A percentile compares a stretch with the other conserved stretches of the same genome.
phyloP scores from a whole-genome alignment of 176 grass and related monocot genomes.

The Lolium rigidum region DNA sequence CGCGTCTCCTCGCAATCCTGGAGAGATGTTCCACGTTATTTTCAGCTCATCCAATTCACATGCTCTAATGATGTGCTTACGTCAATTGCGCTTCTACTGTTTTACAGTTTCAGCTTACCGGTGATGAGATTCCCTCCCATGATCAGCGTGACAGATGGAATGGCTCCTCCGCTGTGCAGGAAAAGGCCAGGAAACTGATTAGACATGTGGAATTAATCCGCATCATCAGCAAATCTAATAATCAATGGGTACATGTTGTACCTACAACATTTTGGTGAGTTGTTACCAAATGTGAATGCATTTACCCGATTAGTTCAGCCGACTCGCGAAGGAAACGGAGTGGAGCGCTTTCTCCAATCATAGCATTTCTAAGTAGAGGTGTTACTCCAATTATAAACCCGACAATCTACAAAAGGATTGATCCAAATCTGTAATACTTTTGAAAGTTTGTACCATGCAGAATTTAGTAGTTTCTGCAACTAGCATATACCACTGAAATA shows the following conservation, averaged over 20 bases:
- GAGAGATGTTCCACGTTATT: too few relatives aligned
- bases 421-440: neutral
- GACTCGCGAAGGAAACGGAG: constrained; percentile 80
- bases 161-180: constrained; percentile 60
- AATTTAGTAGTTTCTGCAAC: neutral
- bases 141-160: constrained; percentile 77
- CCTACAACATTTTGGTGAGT: neutral
- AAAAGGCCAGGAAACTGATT: constrained; percentile 2
- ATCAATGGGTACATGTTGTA: neutral
- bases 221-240: neutral
- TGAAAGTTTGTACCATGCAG: neutral
- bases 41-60: neutral
- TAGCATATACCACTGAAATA: constrained; percentile 81
- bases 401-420: constrained; percentile 54
- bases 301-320: constrained; percentile 74
- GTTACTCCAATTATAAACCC: constrained; percentile 70
- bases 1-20: constrained; percentile 64
- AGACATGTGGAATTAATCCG: neutral
- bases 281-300: neutral
- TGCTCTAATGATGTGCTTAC: neutral
- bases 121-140: constrained; percentile 91
- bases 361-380: constrained; percentile 63
- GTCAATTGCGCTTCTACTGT: neutral
- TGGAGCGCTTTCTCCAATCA: constrained; percentile 73
- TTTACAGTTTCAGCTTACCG: constrained; percentile 44